Percentiles rank a stretch among this genome's conserved stretches.
phyloP scores from a whole-genome alignment of 2,329 filamentous ascomycete genomes.

The Fusarium fracticaudum region DNA sequence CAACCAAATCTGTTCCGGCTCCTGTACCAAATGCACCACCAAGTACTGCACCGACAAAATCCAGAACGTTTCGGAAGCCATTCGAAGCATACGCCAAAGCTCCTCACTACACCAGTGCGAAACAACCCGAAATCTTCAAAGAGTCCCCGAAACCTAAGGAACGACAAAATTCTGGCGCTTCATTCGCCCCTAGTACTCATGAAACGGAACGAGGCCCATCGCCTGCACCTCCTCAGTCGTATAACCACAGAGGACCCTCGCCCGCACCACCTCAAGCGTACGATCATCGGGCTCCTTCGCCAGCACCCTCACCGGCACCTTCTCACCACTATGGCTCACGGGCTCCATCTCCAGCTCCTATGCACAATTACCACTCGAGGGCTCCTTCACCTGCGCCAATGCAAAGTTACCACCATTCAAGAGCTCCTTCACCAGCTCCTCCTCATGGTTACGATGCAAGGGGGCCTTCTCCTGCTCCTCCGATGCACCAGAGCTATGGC shows the following conservation, averaged over 20 bases:
- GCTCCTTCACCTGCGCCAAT: conserved; percentile 33
- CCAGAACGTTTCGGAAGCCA: conserved; percentile 71
- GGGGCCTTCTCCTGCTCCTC: conserved; percentile 42
- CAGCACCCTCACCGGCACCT: conserved; percentile 49
- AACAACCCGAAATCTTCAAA: conserved; percentile 67
- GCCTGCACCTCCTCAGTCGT: conserved; percentile 35
- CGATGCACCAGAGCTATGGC: conserved; percentile 44
- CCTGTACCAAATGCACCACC: conserved; percentile 64
- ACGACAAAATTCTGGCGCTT: conserved; percentile 54
- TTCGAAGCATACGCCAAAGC: conserved; percentile 75
- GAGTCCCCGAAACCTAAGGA: conserved; percentile 53
- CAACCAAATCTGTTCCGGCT: conserved; percentile 68
- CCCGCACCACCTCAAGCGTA: conserved; percentile 4
- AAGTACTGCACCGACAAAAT: conserved; percentile 65
- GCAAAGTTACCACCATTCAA: conserved; percentile 38
- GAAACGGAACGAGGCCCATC: conserved; percentile 40
- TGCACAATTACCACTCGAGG: conserved; percentile 24
- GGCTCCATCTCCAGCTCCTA: conserved; percentile 42
- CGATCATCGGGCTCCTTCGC: conserved; percentile 43
- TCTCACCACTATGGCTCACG: conserved; percentile 45
- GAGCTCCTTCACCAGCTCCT: conserved; percentile 43
- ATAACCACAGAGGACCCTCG: conserved; percentile 34
- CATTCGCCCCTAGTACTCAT: conserved; percentile 43
- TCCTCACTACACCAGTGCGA: conserved; percentile 71
- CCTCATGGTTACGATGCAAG: conserved; percentile 47